Base-by-base conservation (phyloP, 495 filamentous ascomycete genomes). In the Penicillium silybi region DNA sequence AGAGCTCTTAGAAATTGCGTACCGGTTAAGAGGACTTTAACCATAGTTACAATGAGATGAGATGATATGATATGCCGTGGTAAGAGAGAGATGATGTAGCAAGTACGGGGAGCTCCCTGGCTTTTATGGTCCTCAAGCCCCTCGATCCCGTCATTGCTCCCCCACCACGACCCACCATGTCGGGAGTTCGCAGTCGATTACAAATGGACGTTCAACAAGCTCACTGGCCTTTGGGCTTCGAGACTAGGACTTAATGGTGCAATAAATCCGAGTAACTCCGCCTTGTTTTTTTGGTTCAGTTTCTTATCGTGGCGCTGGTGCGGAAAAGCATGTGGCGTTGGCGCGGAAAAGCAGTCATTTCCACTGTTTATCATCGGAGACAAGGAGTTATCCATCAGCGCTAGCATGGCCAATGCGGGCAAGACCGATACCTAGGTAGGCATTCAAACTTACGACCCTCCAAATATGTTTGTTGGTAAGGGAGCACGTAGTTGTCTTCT, bases 21-120 rank as follows among this genome's bases (percentile, higher is more conserved):
- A 74, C 73, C 71, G 23, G 73, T 72, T 26, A 76, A 57, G 17
- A 74, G 66, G 48, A 74, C 71, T 50, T 71, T 76, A 6, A 62
- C 62, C 72, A 76, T 76, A 44, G 11, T 69, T 52, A 18, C 29
- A 15, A 32, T 32, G 53, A 43, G 48, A 27, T 25, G 43, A 54
- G 22, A 27, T 32, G 39, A 15, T 29, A 8, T 15, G 10, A 42
- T 23, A n/a, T 42, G 1, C 27, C 26, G 16, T 34, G 23, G 23
- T 16, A 15, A 32, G 29, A 4, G 6, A 39, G 15, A 35, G 19
- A 39, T 35, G 26, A 20, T 26, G 38, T 40, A 9, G 18, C 32
- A 10, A 41, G 45, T 25, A n/a, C 15, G 44, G 48, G 57, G 48
- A 51, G 19, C 6, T 34, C 39, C 18, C 29, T 45, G 49, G 48